Evolutionary conservation across 2,329 filamentous ascomycete genomes (phyloP), one percentile per base, ranked within the genome.

Genomic region (Helminthosporium solani): DNA sequence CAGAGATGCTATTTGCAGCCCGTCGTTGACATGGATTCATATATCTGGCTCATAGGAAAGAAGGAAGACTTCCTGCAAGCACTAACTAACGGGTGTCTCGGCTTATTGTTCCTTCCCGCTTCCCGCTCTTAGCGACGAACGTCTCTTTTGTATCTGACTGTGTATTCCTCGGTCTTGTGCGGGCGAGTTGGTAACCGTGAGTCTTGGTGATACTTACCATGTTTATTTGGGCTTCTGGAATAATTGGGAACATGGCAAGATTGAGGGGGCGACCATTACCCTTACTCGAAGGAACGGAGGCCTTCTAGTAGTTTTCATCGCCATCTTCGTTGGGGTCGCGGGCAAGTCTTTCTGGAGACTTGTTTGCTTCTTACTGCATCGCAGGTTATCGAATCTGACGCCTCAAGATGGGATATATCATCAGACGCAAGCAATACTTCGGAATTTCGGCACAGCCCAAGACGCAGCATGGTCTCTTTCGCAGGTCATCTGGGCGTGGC

Each of bases 261-360:
- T 70, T 4, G 31, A 54, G 2, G 68, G 70, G 1, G 33, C 57
- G 3, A 72, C 68, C 0, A 44, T 70, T 12, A 72, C 70, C 0
- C 49, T 71, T 0, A 56, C 44, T 0, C 50, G 52, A 4, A 44
- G 47, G 1, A 52, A 67, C 37, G 70, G 63, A 4, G 62, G 54
- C n/a, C 40, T 71, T 1, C 46, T 72, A 14, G 63, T 67, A 19
- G 64, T 66, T 4, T 70, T 70, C 42, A 27, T 68, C 1, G 66
- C 70, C 11, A 56, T 67, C 12, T 71, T 70, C 23, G 49, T 52
- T 21, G 53, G 54, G 8, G 49, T 49, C 28, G 44, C 46, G 4
- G 53, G 53, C 15, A 51, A 51, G 23, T 47, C 49, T n/a, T 35
- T 46, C 11, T 48, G 40, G 47, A 42, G 43, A 30, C 33, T 54